Conservation (phyloP, 495 filamentous ascomycete species). For the Penicillium salamii region DNA sequence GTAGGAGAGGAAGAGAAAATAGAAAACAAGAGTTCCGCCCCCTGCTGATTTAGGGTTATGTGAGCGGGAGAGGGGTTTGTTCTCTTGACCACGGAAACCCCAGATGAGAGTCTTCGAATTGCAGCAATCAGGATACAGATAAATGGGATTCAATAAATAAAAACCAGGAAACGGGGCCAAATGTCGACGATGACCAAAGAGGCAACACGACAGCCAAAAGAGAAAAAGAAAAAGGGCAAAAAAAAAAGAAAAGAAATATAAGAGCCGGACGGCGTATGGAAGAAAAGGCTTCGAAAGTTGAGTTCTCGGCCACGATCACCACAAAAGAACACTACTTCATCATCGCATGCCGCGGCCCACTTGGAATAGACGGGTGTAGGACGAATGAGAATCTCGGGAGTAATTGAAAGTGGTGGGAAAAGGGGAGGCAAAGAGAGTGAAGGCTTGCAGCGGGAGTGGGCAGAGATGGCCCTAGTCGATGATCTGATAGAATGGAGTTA, state of each 20-base stretch:
- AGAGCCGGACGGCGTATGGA: not conserved
- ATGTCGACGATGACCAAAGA: too few species aligned
- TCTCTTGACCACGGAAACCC: conserved; percentile 14
- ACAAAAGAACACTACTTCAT: not conserved
- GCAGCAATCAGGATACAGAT: conserved; percentile 9
- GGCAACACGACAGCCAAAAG: too few species aligned
- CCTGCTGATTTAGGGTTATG: conserved; percentile 12
- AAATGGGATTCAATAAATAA: conserved; percentile 12
- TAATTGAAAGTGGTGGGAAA: conserved; percentile 7
- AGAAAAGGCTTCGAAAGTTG: conserved; percentile 1
- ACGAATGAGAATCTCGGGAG: conserved; percentile 8
- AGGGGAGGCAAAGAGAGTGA: not conserved
- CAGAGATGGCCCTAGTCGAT: conserved; percentile 34
- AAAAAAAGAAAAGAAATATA: conserved; percentile 5
- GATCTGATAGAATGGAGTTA: conserved; percentile 52
- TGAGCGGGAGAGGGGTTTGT: not conserved
- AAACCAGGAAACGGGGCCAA: too few species aligned
- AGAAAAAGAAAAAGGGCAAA: conserved; percentile 2
- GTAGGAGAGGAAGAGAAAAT: conserved; percentile 2
- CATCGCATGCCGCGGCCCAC: conserved; percentile 8
- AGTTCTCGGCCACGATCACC: conserved; percentile 7
- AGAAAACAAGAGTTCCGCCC: conserved; percentile 5
- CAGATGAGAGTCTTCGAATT: conserved; percentile 18
- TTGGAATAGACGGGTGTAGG: not conserved
- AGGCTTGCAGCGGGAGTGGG: conserved; percentile 1